Base-by-base conservation (phyloP, 768 basidiomycete species). In the Hirschioporus abietinus region DNA sequence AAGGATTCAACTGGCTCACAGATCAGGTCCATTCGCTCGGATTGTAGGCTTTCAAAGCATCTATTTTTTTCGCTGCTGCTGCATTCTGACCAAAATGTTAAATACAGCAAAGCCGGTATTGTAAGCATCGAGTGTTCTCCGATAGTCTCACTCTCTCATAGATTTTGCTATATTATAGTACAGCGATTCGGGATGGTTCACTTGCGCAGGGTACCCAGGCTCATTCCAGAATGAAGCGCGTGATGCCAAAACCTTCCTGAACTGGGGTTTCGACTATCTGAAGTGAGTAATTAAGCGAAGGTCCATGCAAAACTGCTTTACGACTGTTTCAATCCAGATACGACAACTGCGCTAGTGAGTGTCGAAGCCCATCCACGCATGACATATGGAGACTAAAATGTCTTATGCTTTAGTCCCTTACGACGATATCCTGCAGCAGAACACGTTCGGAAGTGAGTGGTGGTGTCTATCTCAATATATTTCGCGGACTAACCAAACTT, bases 181-280 rank as follows among this genome's bases (percentile, higher is more conserved):
- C 68, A 84, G 87, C 67, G 86, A 88, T 69, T 81, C 88, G 0
- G 88, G 88, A 23, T 89, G 87, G 88, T 87, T 82, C 70, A 89
- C 88, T 26, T 89, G 88, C 70, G 80, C 82, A 60, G 66, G 82
- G 12, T 89, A 88, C 71, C 88, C 88, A 24, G 88, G 88, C 23
- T 88, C 88, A 6, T 89, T 80, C 75, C 78, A 81, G 71, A 86
- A 89, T 66, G 88, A 89, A 73, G 84, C 78, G 24, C 81, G 86
- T 67, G 88, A 89, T 73, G 79, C 78, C 34, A 82, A 83, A 71
- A 71, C 82, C 9, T 89, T 89, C 76, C 82, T 82, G 60, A 81
- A 84, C 61, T 89, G 88, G 88, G 86, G 86, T 7, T 88, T 89
- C 64, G 85, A 89, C 71, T 79, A 85, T 66, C 76, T 88, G 23